Percentiles rank a stretch among this genome's conserved stretches.
phyloP scores from a whole-genome alignment of 192 early-diverging fungal genomes.

The Umbelopsis ramanniana region DNA sequence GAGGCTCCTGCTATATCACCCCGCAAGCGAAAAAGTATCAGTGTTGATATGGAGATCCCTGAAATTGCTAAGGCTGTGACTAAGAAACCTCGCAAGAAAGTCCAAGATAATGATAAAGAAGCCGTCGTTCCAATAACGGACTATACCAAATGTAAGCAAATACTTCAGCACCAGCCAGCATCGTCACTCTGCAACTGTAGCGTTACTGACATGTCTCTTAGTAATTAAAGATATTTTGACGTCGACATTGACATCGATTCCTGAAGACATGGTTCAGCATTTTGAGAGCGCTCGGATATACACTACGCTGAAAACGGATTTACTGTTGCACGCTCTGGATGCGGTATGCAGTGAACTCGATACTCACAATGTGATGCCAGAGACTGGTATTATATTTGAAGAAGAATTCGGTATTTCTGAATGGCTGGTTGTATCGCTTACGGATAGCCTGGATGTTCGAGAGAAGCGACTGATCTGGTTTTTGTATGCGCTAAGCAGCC shows the following conservation, averaged over 20 bases:
- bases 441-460: neutral
- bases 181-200: neutral
- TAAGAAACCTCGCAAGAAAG: neutral
- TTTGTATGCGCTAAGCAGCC: neutral
- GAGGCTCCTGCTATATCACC: neutral
- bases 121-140: neutral
- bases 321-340: slow-evolving; percentile 2
- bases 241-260: neutral
- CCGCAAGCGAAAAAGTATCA: slow-evolving; percentile 6
- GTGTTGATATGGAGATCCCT: neutral
- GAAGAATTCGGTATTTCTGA: slow-evolving; percentile 8
- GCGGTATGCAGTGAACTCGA: neutral
- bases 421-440: neutral
- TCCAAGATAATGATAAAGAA: neutral
- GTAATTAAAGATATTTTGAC: neutral
- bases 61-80: neutral
- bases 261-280: neutral
- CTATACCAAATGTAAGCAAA: slow-evolving; percentile 2
- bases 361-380: neutral
- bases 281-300: neutral
- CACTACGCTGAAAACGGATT: slow-evolving; percentile 18
- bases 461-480: slow-evolving; percentile 14
- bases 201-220: neutral
- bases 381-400: neutral
- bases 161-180: neutral